Base-by-base conservation (phyloP, 768 basidiomycete species). In the Epithele typhae region DNA sequence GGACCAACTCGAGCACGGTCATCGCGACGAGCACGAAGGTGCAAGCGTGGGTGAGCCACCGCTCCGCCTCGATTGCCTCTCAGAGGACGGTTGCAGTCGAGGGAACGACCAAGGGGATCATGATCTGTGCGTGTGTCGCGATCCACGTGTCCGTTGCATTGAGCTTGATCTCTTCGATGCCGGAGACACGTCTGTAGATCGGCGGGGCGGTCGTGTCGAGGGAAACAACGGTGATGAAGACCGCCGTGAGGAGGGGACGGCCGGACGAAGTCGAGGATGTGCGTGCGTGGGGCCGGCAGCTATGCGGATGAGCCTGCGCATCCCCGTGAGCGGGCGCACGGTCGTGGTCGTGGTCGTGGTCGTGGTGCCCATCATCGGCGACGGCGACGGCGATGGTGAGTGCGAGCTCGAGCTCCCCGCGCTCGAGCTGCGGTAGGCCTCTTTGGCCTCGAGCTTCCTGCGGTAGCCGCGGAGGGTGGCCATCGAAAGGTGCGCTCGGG, bases 191-290 rank as follows among this genome's bases (percentile, higher is more conserved):
- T 2, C 51, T 47, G 17, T 53, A 37, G 27, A 62, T 45, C 18
- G 56, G 44, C 43, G 58, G 55, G 42, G 48, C 40, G 35, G 55
- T 47, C 3, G 46, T 35, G 10, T 49, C 41, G 25, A 44, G n/a
- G 34, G 56, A 43, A 14, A 52, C 34, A 25, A 60, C 41, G 12
- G 43, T 53, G 12, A 56, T 48, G 36, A 55, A 37, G 14, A 54
- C 27, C 3, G 58, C 52, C 5, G 46, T 54, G 37, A 51, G 25
- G 11, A 62, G 48, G 2, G 59, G 56, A n/a, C n/a, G n/a, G n/a
- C 2, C 62, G 56, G 17, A 59, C 39, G 40, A 62, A 58, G 2
- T 54, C 43, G 37, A 58, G 50, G 18, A 49, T 54, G 56, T 54
- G 53, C n/a, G n/a, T n/a, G n/a, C n/a, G 47, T 50, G 27, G 12